Evolutionary conservation across 192 early-diverging fungal genomes (phyloP).

Genomic region (Thoreauomyces humboldtii): DNA sequence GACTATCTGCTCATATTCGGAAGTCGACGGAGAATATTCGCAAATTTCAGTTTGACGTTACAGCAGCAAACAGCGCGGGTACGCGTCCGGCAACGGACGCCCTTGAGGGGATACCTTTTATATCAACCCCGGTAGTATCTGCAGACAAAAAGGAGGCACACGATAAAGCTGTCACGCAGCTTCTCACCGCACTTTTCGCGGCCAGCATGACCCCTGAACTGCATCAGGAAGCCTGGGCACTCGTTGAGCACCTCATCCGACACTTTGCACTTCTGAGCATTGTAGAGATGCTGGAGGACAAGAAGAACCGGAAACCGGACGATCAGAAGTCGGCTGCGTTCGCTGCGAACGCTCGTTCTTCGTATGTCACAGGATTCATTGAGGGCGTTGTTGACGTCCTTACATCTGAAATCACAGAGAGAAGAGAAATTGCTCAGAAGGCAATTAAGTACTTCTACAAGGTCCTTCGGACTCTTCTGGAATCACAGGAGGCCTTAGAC

Average conservation of each 20-base stretch:
- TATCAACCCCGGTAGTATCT: slow-evolving; percentile 36
- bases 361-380: slow-evolving; percentile 63
- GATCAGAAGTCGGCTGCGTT: background rate
- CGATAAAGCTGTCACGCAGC: slow-evolving; percentile 61
- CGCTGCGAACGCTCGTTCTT: background rate
- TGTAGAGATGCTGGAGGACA: slow-evolving; percentile 61
- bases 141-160: slow-evolving; percentile 60
- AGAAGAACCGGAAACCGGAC: slow-evolving; percentile 32
- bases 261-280: slow-evolving; percentile 77
- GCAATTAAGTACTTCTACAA: slow-evolving; percentile 65
- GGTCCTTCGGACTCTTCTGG: slow-evolving; percentile 53
- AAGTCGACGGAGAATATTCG: slow-evolving; percentile 2
- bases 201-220: slow-evolving; percentile 53
- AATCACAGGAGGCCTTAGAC: slow-evolving; percentile 57
- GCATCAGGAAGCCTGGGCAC: slow-evolving; percentile 58
- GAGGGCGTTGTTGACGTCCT: slow-evolving; percentile 77
- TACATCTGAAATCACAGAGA: slow-evolving; percentile 60
- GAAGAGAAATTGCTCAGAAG: slow-evolving; percentile 64
- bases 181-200: slow-evolving; percentile 64
- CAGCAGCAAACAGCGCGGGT: slow-evolving; percentile 5
- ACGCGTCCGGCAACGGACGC: background rate
- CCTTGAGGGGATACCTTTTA: slow-evolving; percentile 36
- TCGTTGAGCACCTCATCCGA: slow-evolving; percentile 64
- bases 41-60: background rate
- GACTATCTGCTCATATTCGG: background rate